These are phyloP conservation scores for Schizonepeta tenuifolia DNA, from an alignment of 257 asterid species.

Conservation along the genomic window DNA sequence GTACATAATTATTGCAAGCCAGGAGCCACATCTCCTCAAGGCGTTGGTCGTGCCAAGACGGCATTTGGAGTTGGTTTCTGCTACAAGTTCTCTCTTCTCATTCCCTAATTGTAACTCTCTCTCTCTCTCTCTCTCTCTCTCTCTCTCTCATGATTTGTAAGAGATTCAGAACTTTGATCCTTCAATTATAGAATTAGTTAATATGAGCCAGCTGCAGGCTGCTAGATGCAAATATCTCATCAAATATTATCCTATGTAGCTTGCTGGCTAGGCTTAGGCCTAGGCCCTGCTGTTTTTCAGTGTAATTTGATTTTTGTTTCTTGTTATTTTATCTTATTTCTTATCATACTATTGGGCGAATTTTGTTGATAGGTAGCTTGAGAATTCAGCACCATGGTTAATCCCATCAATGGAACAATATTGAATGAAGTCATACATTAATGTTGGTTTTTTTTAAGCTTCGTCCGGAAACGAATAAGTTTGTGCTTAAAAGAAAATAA, in stretches of 20 bases:
- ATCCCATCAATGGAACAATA: no score
- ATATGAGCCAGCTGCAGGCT: constrained; percentile 31
- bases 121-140: not conserved
- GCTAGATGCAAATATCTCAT: constrained; percentile 15
- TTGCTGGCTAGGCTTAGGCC: not conserved
- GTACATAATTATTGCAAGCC: constrained; percentile 44
- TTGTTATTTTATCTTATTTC: not conserved
- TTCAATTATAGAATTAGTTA: constrained; percentile 17
- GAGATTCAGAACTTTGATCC: constrained; percentile 13
- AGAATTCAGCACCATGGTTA: no score
- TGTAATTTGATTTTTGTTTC: constrained; percentile 13
- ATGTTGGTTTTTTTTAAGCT: no score
- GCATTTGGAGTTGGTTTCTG: constrained; percentile 47
- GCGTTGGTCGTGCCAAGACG: constrained; percentile 40
- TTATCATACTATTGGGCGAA: not conserved
- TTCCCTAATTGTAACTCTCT: constrained; percentile 28
- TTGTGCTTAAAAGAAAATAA: not conserved
- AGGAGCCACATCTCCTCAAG: constrained; percentile 29
- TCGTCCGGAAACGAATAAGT: no score
- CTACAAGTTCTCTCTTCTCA: constrained; percentile 27
- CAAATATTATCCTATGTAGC: constrained; percentile 19
- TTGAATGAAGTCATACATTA: no score
- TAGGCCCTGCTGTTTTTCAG: constrained; percentile 5
- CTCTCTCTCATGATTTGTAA: not conserved
- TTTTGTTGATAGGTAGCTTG: not conserved